Base-by-base conservation (phyloP, 106 monocot genomes). In the Chionographis japonica region DNA sequence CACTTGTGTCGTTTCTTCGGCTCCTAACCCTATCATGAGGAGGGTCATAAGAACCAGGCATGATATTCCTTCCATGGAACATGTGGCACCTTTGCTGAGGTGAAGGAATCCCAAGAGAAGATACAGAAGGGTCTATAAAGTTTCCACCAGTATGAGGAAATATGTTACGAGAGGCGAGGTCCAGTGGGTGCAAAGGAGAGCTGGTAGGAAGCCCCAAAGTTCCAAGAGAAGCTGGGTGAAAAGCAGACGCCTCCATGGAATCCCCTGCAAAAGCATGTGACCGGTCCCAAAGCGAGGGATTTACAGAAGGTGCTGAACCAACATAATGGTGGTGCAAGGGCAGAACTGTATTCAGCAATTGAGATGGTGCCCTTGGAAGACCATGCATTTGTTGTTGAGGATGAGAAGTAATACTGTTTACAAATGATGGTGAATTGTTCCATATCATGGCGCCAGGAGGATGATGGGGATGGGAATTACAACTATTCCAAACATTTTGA, bases 401-500 rank as follows among this genome's bases (percentile, higher is more conserved):
- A 50, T 37, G 79, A 71, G 54, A 37, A 50, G 78, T 59, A 42
- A 87, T 71, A 57, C 66, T 69, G 66, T 75, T 79, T 37, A 82
- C 54, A 60, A 85, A 79, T 49, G 84, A 74, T n/a, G 87, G 82
- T 14, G 84, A 82, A 59, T 78, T 78, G 2, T 74, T 69, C 93
- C 93, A 93, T 37, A 79, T 58, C 56, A 79, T 73, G 46, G 77
- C 65, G 50, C 72, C 56, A 37, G 78, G 59, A 16, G 77, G 56
- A 4, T 57, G 68, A 62, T 64, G 80, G 61, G 52, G 68, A 68
- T 69, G 78, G 43, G 78, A 49, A 54, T 66, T 79, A 16, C 88
- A 83, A 74, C 75, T 85, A 19, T 66, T 86, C 90, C 81, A 82
- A 54, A 74, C 51, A 72, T 81, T 81, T 39, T 90, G 85, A 83